A percentile compares a stretch with the other conserved stretches of the same genome.
phyloP scores from a whole-genome alignment of 768 basidiomycete genomes.

The Lactarius akahatsu region DNA sequence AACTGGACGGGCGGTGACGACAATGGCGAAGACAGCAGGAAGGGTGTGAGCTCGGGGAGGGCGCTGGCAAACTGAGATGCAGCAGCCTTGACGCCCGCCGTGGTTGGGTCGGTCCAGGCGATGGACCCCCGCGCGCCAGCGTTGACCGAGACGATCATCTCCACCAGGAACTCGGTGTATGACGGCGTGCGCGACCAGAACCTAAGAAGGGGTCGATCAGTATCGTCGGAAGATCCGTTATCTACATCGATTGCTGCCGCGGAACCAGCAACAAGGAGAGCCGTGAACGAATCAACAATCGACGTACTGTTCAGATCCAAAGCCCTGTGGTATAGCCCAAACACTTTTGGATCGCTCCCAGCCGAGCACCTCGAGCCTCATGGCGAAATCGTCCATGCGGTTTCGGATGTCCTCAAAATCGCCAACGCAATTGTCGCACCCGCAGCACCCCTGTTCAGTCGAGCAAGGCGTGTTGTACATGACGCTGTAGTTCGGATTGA shows the following conservation, averaged over 20 bases:
- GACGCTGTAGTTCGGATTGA: constrained; percentile 62
- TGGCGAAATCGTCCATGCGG: constrained; percentile 63
- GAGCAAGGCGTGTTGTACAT: constrained; percentile 65
- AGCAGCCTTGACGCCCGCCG: constrained; percentile 40
- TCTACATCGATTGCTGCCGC: neutral
- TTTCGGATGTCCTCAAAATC: constrained; percentile 65
- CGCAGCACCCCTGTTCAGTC: constrained; percentile 67
- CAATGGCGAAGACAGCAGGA: constrained; percentile 15
- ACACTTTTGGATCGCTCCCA: constrained; percentile 68
- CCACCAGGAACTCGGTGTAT: constrained; percentile 65
- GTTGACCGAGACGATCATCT: constrained; percentile 67
- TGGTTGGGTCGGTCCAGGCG: constrained; percentile 45
- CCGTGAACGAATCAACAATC: constrained; percentile 17
- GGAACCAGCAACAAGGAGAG: neutral
- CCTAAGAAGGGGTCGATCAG: constrained; percentile 34
- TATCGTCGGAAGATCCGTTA: neutral
- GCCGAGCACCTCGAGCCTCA: constrained; percentile 59
- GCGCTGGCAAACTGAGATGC: constrained; percentile 39
- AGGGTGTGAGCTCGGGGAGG: constrained; percentile 29
- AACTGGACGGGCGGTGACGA: constrained; percentile 10
- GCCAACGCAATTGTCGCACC: constrained; percentile 69
- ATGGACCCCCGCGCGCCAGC: constrained; percentile 58
- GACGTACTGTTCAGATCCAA: constrained; percentile 49
- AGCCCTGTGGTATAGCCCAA: constrained; percentile 81
- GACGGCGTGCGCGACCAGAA: constrained; percentile 66